Evolutionary conservation across 2,329 filamentous ascomycete species (phyloP).

Genomic region (Cylindrodendrum hubeiense): DNA sequence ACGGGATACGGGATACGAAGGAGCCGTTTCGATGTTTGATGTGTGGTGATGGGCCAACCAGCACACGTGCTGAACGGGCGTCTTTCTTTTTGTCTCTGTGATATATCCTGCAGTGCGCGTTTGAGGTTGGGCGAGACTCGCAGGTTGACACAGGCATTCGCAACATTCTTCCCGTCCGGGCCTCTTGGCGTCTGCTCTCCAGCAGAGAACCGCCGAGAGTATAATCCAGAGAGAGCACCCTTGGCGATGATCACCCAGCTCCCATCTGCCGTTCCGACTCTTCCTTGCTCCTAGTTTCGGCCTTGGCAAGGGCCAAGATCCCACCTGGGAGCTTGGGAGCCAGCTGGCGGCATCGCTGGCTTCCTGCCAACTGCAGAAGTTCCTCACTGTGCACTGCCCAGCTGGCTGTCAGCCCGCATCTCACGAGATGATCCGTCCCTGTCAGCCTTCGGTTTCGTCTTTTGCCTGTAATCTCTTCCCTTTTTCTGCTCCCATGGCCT

Average conservation of each 20-base stretch:
- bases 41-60: background rate
- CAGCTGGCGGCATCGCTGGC: background rate
- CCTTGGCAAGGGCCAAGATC: background rate
- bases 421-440: background rate
- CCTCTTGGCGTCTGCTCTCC: background rate
- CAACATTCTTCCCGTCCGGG: background rate
- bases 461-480: background rate
- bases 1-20: background rate
- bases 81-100: background rate
- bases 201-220: background rate
- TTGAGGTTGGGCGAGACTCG: background rate
- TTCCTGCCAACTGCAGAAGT: background rate
- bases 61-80: background rate
- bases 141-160: background rate
- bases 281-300: background rate
- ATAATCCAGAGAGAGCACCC: background rate
- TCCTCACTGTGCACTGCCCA: background rate
- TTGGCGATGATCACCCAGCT: background rate
- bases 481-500: background rate
- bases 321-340: background rate
- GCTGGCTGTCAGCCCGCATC: background rate
- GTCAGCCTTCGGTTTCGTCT: background rate
- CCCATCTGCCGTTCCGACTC: background rate
- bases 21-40: background rate
- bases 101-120: background rate